Percentiles rank a stretch among this genome's conserved stretches.
These are phyloP conservation scores for Chenopodium quinoa DNA, from an alignment of 148 eudicot species.

Conservation along the genomic window DNA sequence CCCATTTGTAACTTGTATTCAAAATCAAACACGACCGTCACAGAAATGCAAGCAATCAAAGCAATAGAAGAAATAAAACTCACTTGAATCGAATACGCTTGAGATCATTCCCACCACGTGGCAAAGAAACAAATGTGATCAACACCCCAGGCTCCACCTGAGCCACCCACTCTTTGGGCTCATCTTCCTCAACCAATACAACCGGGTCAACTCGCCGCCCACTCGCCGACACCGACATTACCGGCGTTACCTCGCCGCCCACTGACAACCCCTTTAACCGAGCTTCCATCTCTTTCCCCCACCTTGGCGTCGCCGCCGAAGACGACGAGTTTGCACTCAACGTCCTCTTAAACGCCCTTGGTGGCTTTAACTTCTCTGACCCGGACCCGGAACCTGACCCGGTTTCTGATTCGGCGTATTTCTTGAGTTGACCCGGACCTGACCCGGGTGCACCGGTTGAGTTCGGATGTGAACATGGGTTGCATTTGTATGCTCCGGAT, in stretches of 20 bases:
- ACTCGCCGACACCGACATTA: conserved; percentile 35
- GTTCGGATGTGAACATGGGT: conserved; percentile 47
- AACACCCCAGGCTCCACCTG: conserved; percentile 97
- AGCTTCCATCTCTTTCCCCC: conserved; percentile 98
- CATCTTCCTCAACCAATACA: conserved; percentile 79
- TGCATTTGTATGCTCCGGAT: conserved; percentile 62
- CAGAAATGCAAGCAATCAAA: neutral
- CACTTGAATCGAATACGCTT: conserved; percentile 95
- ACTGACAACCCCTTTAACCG: conserved; percentile 78
- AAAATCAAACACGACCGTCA: too few relatives aligned
- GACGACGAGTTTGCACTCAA: conserved; percentile 70
- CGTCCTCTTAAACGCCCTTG: conserved; percentile 52
- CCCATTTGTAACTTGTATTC: too few relatives aligned
- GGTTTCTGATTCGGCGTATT: conserved; percentile 34
- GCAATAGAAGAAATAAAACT: neutral
- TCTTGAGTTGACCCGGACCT: conserved; percentile 25
- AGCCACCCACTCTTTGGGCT: conserved; percentile 98
- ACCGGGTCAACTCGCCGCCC: conserved; percentile 58
- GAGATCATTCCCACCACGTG: conserved; percentile 94
- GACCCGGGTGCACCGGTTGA: conserved; percentile 9
- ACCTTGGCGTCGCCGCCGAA: conserved; percentile 42
- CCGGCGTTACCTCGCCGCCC: conserved; percentile 43
- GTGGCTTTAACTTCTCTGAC: conserved; percentile 59
- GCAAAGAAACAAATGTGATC: conserved; percentile 83
- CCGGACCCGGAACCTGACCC: conserved; percentile 28